These are phyloP conservation scores for Andalucia godoyi DNA, from an alignment of 78 protist genomes.

Conservation along the genomic window DNA sequence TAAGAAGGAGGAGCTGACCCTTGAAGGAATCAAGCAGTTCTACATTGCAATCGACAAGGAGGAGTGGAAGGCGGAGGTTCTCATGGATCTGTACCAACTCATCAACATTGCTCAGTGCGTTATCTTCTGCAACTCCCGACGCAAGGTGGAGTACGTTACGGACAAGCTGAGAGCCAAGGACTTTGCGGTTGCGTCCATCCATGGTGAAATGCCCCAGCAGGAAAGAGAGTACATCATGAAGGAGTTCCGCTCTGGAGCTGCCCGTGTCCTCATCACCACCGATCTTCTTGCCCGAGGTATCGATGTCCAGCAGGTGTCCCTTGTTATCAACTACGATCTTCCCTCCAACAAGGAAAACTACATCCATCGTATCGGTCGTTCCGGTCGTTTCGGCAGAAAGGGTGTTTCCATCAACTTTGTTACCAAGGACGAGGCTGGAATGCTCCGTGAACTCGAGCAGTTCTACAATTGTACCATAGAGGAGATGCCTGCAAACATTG, in stretches of 20 bases:
- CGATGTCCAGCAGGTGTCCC: slow-evolving; percentile 96
- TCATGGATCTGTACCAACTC: slow-evolving; percentile 96
- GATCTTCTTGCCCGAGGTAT: slow-evolving; percentile 98
- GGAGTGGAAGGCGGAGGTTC: slow-evolving; percentile 94
- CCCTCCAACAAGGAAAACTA: slow-evolving; percentile 95
- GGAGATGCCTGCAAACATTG: no score
- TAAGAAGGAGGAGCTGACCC: slow-evolving; percentile 96
- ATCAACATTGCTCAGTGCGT: slow-evolving; percentile 91
- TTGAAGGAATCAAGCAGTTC: slow-evolving; percentile 98
- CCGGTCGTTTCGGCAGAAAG: slow-evolving; percentile 96
- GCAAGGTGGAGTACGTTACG: slow-evolving; percentile 90
- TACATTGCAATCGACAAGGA: slow-evolving; percentile 85
- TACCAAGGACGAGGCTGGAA: slow-evolving; percentile 77
- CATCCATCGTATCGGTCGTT: slow-evolving; percentile 93
- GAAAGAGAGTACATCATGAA: slow-evolving; percentile 92
- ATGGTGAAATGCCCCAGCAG: slow-evolving; percentile 91
- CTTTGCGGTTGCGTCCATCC: slow-evolving; percentile 91
- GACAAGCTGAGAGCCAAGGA: slow-evolving; percentile 59
- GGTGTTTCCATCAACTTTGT: slow-evolving; percentile 99
- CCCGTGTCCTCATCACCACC: slow-evolving; percentile 98
- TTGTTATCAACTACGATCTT: slow-evolving; percentile 97
- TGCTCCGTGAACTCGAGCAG: slow-evolving; percentile 84
- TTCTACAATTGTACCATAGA: slow-evolving; percentile 36
- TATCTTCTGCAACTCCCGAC: slow-evolving; percentile 90
- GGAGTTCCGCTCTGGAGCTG: slow-evolving; percentile 88